Evolutionary conservation across 768 basidiomycete species (phyloP), one percentile per base, ranked within the genome.

Genomic region (Lyophyllum shimeji): DNA sequence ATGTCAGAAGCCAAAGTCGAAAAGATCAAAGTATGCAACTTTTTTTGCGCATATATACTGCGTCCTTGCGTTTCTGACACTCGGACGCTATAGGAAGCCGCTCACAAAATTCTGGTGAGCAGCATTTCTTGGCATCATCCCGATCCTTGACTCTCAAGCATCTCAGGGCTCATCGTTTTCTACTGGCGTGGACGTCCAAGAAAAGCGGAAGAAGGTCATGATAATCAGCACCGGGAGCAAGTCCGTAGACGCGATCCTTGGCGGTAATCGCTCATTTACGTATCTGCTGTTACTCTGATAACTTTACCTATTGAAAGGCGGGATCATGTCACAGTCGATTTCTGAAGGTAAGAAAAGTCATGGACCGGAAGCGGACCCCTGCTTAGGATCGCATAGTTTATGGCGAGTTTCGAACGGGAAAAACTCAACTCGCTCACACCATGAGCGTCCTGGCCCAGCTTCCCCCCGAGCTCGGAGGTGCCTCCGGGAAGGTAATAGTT

Each of bases 1-100:
- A 87, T 96, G 81, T 95, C 95, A 2, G 95, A 97, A 63, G 90
- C 95, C 0, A 98, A 98, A 69, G 94, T 98, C 1, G 95, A 98
- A 66, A 98, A 98, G 70, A 91, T 98, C 64, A 96, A 96, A 77
- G 93, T 83, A 54, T 39, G 11, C 21, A 18, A 21, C 9, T 23
- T 17, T 20, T n/a, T 31, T 53, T 25, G 23, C 31, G 55, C 53
- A 58, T 57, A 56, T 44, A 52, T 52, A 20, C 18, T 40, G 27
- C 7, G 20, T n/a, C 18, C 17, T 46, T 2, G 43, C 29, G 50
- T 18, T 45, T 44, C 37, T 45, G 42, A 60, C 8, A 47, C 13
- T 21, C 13, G n/a, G 5, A n/a, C 18, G 18, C 20, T 29, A 33
- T 37, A 95, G 92, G 95, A 97, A 76, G 91, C 90, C 7, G 93